Conservation (phyloP, 306 rosid genomes). For the Astragalus membranaceus region DNA sequence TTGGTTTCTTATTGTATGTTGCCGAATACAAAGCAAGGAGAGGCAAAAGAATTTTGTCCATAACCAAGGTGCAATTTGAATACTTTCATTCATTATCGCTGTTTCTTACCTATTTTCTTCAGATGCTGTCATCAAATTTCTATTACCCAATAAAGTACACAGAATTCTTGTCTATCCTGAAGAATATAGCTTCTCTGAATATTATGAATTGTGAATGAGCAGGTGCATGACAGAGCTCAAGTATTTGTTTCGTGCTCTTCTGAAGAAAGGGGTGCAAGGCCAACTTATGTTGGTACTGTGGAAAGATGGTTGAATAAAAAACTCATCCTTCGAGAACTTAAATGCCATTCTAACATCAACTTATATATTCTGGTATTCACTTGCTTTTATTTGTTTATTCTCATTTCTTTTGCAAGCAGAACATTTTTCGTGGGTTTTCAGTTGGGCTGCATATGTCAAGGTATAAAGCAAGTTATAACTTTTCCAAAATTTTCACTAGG, state of each 20-base stretch:
- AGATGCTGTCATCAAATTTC: conserved; percentile 2
- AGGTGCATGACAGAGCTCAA: conserved; percentile 98
- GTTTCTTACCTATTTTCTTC: conserved; percentile 1
- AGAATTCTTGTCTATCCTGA: not conserved
- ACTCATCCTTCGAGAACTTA: conserved; percentile 52
- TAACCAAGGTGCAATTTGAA: conserved; percentile 50
- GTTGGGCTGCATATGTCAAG: not conserved
- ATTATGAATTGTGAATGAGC: conserved; percentile 27
- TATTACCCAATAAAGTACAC: not conserved
- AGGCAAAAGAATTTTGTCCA: conserved; percentile 39
- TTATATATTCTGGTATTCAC: conserved; percentile 62
- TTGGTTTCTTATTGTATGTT: conserved; percentile 67
- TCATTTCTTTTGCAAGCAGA: not conserved
- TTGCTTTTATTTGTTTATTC: not conserved
- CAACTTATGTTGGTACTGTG: conserved; percentile 61
- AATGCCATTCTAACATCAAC: conserved; percentile 49
- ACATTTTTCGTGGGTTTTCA: not conserved
- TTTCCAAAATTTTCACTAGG: not conserved
- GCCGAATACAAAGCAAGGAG: conserved; percentile 49
- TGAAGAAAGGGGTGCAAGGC: conserved; percentile 36
- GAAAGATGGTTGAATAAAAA: conserved; percentile 63
- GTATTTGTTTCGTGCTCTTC: conserved; percentile 65
- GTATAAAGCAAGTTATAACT: not conserved
- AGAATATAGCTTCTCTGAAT: conserved; percentile 11
- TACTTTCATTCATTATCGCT: conserved; percentile 4